Conservation (phyloP, 1,284 basidiomycete genomes). For the Heterobasidion parviporum region DNA sequence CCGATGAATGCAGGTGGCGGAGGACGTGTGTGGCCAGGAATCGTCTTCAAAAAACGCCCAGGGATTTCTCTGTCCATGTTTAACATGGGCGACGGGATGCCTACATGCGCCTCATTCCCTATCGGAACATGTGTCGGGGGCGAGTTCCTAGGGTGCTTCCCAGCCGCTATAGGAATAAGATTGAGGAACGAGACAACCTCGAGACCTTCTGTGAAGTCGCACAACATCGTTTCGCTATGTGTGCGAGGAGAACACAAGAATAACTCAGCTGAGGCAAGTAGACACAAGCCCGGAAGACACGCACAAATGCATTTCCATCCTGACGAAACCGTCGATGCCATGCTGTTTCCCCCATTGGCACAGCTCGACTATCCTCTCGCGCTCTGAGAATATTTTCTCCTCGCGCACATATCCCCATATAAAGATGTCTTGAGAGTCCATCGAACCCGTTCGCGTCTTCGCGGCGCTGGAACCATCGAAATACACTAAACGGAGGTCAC, state of each 20-base stretch:
- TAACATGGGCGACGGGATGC: no score
- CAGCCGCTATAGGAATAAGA: constrained; percentile 3
- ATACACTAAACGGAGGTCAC: constrained; percentile 12
- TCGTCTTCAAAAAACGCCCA: no score
- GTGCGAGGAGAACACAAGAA: no score
- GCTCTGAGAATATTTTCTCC: constrained; percentile 4
- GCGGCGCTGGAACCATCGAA: constrained; percentile 15
- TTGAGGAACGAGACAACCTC: constrained; percentile 24
- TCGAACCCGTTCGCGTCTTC: constrained; percentile 5
- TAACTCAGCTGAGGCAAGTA: no score
- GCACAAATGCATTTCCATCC: constrained; percentile 44
- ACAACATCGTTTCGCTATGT: constrained; percentile 43
- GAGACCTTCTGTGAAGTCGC: constrained; percentile 34
- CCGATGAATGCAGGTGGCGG: no score
- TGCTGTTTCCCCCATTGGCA: constrained; percentile 11
- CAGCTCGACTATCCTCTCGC: constrained; percentile 7
- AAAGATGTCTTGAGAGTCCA: constrained; percentile 12
- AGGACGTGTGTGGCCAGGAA: no score
- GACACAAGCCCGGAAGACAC: constrained; percentile 7
- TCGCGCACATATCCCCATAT: constrained; percentile 5
- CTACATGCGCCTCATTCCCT: no score
- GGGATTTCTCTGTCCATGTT: no score
- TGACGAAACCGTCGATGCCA: constrained; percentile 15
- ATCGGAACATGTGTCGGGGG: no score
- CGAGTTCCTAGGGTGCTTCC: background rate